Conservation (phyloP, 257 asterid species). For the Solanum chmielewskii region DNA sequence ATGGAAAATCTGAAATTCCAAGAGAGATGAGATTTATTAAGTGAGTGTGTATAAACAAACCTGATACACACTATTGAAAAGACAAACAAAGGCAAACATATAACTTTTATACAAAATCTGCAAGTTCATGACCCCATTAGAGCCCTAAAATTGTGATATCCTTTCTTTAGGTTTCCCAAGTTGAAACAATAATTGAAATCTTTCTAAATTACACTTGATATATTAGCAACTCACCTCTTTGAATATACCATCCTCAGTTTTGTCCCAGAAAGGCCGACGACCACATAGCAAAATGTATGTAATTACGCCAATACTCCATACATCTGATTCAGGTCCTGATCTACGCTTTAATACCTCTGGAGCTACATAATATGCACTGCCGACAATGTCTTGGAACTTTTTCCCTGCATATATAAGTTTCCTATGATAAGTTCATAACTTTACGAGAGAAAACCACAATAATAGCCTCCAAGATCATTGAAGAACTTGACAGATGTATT, state of each 20-base stretch:
- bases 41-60: background rate
- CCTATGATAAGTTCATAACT: background rate
- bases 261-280: slow-evolving; percentile 98
- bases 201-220: background rate
- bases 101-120: background rate
- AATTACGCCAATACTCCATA: slow-evolving; percentile 97
- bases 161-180: background rate
- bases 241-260: slow-evolving; percentile 96
- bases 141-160: background rate
- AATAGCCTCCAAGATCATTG: background rate
- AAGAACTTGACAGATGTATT: background rate
- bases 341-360: slow-evolving; percentile 94
- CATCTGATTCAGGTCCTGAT: slow-evolving; percentile 99
- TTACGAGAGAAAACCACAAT: background rate
- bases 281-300: slow-evolving; percentile 96
- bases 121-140: background rate
- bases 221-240: slow-evolving; percentile 54
- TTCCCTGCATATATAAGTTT: slow-evolving; percentile 36
- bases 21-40: background rate
- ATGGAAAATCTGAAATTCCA: background rate
- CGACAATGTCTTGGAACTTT: slow-evolving; percentile 89
- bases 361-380: slow-evolving; percentile 99
- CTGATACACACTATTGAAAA: background rate
- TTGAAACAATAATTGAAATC: background rate
- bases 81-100: background rate